Evolutionary conservation across 139 green algal species (phyloP).

Genomic region (Chlorella sorokiniana): DNA sequence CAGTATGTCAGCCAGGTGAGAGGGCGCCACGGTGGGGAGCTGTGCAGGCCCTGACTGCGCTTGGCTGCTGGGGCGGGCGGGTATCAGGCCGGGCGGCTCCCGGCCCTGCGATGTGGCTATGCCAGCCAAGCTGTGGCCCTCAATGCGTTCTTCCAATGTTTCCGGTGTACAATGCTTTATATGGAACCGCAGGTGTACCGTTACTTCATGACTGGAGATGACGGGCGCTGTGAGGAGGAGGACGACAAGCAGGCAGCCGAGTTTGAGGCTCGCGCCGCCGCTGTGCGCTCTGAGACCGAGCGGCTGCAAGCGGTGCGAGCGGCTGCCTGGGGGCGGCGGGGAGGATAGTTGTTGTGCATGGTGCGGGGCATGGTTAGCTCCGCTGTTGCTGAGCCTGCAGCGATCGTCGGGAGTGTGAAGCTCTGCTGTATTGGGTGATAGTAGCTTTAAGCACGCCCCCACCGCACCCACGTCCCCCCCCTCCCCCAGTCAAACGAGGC

Average conservation of each 20-base stretch:
- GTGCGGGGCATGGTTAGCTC: not conserved
- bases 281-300: conserved; percentile 31
- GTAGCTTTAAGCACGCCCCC: not conserved
- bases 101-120: no score
- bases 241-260: conserved; percentile 66
- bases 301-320: conserved; percentile 31
- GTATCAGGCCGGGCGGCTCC: no score
- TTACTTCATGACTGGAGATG: conserved; percentile 82
- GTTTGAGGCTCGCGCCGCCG: conserved; percentile 50
- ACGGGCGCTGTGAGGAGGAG: conserved; percentile 61
- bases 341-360: not conserved
- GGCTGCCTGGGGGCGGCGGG: not conserved
- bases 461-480: not conserved
- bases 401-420: no score
- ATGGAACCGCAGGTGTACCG: conserved; percentile 53
- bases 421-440: no score
- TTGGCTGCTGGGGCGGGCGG: no score
- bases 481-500: conserved; percentile 47
- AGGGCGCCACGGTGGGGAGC: not conserved
- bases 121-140: no score
- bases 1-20: conserved; percentile 61
- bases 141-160: no score
- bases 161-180: no score
- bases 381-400: no score
- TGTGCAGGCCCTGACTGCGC: no score